Conservation (phyloP, 352 stramenopile genomes). For the Halophytophthora polymorphica region DNA sequence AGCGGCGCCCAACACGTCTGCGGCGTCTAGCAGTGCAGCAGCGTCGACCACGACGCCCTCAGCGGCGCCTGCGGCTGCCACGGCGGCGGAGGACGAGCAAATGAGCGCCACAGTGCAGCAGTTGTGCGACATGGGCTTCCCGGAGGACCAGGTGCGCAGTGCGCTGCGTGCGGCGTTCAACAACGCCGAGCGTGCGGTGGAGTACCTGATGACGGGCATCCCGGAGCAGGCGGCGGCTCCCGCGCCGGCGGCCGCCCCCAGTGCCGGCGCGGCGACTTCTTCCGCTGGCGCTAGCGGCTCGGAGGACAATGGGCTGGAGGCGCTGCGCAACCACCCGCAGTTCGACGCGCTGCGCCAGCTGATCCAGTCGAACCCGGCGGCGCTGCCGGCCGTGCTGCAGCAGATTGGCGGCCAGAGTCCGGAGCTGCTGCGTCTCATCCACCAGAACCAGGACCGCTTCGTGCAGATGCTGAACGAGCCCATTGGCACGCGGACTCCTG, state of each 20-base stretch:
- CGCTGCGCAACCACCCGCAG: constrained; percentile 80
- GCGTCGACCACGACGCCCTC: constrained; percentile 61
- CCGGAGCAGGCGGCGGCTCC: constrained; percentile 45
- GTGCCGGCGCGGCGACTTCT: constrained; percentile 1
- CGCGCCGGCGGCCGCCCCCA: constrained; percentile 21
- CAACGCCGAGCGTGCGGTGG: constrained; percentile 82
- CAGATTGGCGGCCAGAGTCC: constrained; percentile 84
- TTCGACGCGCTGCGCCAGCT: constrained; percentile 80
- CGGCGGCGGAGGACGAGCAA: constrained; percentile 31
- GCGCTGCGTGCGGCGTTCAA: constrained; percentile 83
- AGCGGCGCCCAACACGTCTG: constrained; percentile 55
- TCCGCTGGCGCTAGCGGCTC: constrained; percentile 13
- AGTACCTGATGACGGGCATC: constrained; percentile 90
- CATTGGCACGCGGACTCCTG: constrained; percentile 50
- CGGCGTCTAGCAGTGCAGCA: constrained; percentile 65
- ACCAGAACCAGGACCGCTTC: constrained; percentile 86
- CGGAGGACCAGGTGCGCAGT: constrained; percentile 76
- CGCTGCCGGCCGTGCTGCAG: constrained; percentile 76
- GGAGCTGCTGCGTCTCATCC: constrained; percentile 79
- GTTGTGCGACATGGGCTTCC: constrained; percentile 86
- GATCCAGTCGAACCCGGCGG: constrained; percentile 81
- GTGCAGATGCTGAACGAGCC: constrained; percentile 88
- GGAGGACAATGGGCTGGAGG: constrained; percentile 58
- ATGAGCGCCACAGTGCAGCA: constrained; percentile 64
- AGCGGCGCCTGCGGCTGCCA: constrained; percentile 37